phyloP scores from a whole-genome alignment of 371 early-diverging fungal species.

The Lichtheimia corymbifera region DNA sequence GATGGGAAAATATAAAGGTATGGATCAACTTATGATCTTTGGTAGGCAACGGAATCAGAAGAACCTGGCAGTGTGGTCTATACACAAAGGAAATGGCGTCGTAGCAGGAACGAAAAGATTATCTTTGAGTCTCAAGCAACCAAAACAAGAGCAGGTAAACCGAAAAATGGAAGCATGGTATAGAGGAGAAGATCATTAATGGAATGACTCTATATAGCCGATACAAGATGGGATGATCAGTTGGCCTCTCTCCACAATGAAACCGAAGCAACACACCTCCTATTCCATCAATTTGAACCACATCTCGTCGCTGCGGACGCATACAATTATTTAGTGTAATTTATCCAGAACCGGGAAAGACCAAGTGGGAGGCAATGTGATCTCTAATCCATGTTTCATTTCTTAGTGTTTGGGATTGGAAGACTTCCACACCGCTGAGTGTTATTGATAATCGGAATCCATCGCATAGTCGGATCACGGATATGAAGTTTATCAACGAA shows the following conservation, averaged over 20 bases:
- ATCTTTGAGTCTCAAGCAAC: slow-evolving; percentile 60
- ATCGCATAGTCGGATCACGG: slow-evolving; percentile 67
- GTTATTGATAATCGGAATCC: slow-evolving; percentile 73
- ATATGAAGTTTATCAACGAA: slow-evolving; percentile 88
- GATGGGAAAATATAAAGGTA: not conserved
- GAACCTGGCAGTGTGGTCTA: slow-evolving; percentile 82
- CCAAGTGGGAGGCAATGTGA: not conserved
- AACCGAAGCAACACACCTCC: slow-evolving; percentile 52
- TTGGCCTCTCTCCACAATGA: slow-evolving; percentile 61
- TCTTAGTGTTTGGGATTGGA: slow-evolving; percentile 79
- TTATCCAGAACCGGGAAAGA: not conserved
- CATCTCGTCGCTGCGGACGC: slow-evolving; percentile 77
- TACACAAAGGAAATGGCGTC: slow-evolving; percentile 80
- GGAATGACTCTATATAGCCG: not conserved
- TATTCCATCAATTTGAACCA: slow-evolving; percentile 80
- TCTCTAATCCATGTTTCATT: not conserved
- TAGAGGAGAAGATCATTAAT: not conserved
- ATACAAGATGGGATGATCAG: slow-evolving; percentile 59
- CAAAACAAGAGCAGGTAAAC: slow-evolving; percentile 43
- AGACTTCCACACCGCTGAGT: slow-evolving; percentile 61
- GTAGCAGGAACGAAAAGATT: slow-evolving; percentile 70
- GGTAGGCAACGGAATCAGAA: slow-evolving; percentile 76
- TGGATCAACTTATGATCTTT: not conserved
- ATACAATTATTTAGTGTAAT: slow-evolving; percentile 51
- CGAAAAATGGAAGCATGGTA: not conserved